phyloP scores from a whole-genome alignment of 1,284 basidiomycete species.

The Pseudozyma hubeiensis region DNA sequence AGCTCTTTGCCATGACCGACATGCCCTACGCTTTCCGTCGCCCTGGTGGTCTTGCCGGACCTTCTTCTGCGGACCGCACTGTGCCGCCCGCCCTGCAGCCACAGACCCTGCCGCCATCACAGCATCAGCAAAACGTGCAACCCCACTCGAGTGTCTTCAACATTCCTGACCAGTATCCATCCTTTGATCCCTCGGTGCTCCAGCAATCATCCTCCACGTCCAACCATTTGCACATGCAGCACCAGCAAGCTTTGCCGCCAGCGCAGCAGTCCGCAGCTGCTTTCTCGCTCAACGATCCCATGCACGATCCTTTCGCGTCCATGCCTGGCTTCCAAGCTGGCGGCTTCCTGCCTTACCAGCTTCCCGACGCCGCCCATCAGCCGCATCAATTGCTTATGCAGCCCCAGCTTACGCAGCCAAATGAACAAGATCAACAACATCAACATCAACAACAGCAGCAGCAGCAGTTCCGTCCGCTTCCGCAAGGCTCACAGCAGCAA shows the following conservation, averaged over 20 bases:
- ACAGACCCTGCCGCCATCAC: conserved; percentile 5
- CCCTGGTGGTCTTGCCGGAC: conserved; percentile 47
- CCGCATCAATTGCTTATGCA: conserved; percentile 22
- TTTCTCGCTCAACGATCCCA: conserved; percentile 13
- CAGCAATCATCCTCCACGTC: conserved; percentile 22
- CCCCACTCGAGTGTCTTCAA: conserved; percentile 27
- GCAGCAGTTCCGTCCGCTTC: conserved; percentile 1
- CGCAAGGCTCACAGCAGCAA: conserved; percentile 6
- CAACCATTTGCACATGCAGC: conserved; percentile 8
- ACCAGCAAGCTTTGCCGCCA: conserved; percentile 7
- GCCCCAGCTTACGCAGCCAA: conserved; percentile 2
- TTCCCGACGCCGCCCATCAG: conserved; percentile 5
- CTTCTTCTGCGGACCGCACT: conserved; percentile 15
- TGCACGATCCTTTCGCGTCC: conserved; percentile 23
- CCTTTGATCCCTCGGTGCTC: conserved; percentile 28
- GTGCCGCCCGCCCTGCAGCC: conserved; percentile 7
- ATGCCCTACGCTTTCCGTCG: conserved; percentile 56
- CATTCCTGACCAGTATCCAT: conserved; percentile 33
- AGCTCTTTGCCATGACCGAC: conserved; percentile 58
- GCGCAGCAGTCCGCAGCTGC: conserved; percentile 10
- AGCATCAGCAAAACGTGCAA: conserved; percentile 26
- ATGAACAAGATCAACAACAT: conserved; percentile 5
- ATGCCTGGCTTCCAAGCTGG: conserved; percentile 22
- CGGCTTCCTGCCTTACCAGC: conserved; percentile 29
- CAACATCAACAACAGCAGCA: conserved; percentile 11